These are phyloP conservation scores for Mycena capillaripes DNA, from an alignment of 768 basidiomycete species.

Conservation along the genomic window DNA sequence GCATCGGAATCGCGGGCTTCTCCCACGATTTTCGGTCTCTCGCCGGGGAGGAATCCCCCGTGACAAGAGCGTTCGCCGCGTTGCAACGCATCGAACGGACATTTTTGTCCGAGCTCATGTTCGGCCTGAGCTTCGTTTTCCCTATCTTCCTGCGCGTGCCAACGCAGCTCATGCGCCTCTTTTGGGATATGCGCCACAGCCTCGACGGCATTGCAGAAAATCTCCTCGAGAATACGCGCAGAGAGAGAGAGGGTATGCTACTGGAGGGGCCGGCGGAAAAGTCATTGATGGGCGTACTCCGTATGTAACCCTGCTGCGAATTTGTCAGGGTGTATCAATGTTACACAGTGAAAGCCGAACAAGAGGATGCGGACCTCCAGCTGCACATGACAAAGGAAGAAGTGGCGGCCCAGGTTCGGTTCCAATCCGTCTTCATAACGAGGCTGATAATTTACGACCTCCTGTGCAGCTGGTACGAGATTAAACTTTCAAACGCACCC, in stretches of 20 bases:
- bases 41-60: constrained; percentile 42
- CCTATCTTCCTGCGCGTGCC: constrained; percentile 51
- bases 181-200: constrained; percentile 43
- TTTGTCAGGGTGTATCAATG: neutral
- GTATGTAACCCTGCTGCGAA: constrained; percentile 36
- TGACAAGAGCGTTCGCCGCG: constrained; percentile 30
- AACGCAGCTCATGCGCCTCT: constrained; percentile 40
- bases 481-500: neutral
- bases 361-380: constrained; percentile 42
- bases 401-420: constrained; percentile 53
- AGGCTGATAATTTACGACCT: constrained; percentile 2
- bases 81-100: constrained; percentile 6
- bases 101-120: constrained; percentile 16
- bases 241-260: constrained; percentile 47
- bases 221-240: constrained; percentile 48
- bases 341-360: constrained; percentile 54
- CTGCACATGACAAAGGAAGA: constrained; percentile 56
- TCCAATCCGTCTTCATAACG: neutral
- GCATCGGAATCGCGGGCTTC: constrained; percentile 58
- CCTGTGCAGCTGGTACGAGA: constrained; percentile 32
- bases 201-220: constrained; percentile 50
- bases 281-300: constrained; percentile 54
- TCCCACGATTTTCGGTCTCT: constrained; percentile 59
- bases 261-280: constrained; percentile 45
- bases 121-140: constrained; percentile 45